These are phyloP conservation scores for Colletotrichum lentis DNA, from an alignment of 2,329 filamentous ascomycete genomes.

Conservation along the genomic window DNA sequence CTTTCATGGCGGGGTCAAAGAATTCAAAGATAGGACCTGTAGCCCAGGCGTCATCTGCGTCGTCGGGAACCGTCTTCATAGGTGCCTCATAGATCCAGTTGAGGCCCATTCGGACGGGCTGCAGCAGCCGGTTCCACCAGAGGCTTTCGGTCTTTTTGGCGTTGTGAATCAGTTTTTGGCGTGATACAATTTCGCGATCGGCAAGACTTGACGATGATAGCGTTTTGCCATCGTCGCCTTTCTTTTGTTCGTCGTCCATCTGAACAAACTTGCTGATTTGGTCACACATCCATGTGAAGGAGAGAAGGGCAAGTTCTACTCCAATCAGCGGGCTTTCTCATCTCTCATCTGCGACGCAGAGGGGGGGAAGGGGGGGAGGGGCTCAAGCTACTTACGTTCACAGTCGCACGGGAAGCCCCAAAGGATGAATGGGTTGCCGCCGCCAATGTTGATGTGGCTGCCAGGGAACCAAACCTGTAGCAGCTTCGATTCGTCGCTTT, in stretches of 20 bases:
- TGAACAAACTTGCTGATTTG: neutral
- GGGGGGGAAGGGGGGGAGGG: too few relatives aligned
- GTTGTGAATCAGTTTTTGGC: neutral
- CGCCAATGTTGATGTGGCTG: constrained; percentile 24
- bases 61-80: neutral
- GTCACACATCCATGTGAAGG: constrained; percentile 38
- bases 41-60: constrained; percentile 19
- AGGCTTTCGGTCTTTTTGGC: neutral
- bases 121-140: neutral
- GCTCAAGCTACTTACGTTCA: constrained; percentile 9
- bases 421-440: constrained; percentile 8
- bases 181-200: constrained; percentile 2
- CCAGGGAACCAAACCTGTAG: constrained; percentile 34
- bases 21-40: constrained; percentile 20
- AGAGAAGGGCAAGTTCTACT: constrained; percentile 35
- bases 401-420: neutral
- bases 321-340: neutral
- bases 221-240: too few relatives aligned
- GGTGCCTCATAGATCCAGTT: neutral
- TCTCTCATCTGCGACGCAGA: neutral
- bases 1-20: constrained; percentile 16
- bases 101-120: neutral
- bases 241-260: neutral
- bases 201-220: neutral
- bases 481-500: neutral